phyloP scores from a whole-genome alignment of 176 grass and related monocot species.

The Oryza punctata region DNA sequence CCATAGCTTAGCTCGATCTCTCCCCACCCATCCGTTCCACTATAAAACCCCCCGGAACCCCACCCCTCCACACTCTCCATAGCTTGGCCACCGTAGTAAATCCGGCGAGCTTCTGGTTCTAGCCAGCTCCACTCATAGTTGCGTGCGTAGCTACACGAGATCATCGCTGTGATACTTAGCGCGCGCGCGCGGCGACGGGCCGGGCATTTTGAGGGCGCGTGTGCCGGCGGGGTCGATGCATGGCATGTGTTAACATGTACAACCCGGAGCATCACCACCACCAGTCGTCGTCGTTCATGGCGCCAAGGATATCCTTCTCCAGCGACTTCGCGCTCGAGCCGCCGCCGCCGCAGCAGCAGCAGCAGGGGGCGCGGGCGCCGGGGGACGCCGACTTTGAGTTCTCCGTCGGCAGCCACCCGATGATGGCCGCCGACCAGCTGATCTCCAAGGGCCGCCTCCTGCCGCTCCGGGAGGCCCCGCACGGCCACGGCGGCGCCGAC shows the following conservation, averaged over 20 bases:
- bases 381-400: conserved; percentile 94
- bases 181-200: neutral
- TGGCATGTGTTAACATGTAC: conserved; percentile 92
- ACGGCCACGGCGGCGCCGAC: conserved; percentile 17
- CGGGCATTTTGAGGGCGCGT: neutral
- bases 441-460: conserved; percentile 91
- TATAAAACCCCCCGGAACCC: neutral
- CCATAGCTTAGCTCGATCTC: no score
- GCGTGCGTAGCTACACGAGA: neutral
- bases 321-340: conserved; percentile 87
- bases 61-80: neutral
- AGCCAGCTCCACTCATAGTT: no score
- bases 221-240: conserved; percentile 48
- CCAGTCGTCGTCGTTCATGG: conserved; percentile 45
- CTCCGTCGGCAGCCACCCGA: conserved; percentile 82
- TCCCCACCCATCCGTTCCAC: neutral
- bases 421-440: conserved; percentile 95
- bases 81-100: neutral
- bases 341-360: conserved; percentile 41
- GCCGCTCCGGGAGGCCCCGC: conserved; percentile 63
- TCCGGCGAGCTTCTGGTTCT: no score
- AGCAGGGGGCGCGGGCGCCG: conserved; percentile 7
- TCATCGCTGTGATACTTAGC: neutral
- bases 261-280: conserved; percentile 81
- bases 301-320: conserved; percentile 96